Percentiles rank a stretch among this genome's conserved stretches.
These are phyloP conservation scores for Dionaea muscipula DNA, from an alignment of 179 eudicot species.

Conservation along the genomic window DNA sequence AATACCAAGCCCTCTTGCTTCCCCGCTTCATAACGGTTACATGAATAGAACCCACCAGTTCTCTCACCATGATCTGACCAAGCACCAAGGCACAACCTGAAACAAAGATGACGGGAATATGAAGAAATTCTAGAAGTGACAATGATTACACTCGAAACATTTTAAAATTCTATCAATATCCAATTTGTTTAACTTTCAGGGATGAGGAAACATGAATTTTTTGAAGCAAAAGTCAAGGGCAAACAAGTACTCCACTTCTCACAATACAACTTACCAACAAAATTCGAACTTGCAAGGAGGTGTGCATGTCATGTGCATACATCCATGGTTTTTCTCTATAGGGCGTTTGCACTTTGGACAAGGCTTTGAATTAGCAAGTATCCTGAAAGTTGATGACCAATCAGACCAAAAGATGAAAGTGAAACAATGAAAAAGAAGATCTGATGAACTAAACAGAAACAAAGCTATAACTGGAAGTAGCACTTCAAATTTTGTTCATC, in stretches of 20 bases:
- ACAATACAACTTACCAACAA: conserved; percentile 36
- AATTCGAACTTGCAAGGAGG: conserved; percentile 58
- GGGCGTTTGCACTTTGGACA: conserved; percentile 84
- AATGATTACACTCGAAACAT: no score
- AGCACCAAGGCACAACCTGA: conserved; percentile 65
- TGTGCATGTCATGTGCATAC: conserved; percentile 70
- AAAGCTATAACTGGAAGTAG: not conserved
- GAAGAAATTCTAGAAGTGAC: not conserved
- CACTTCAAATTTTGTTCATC: no score
- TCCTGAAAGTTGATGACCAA: conserved; percentile 26
- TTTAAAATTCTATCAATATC: no score
- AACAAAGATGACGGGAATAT: conserved; percentile 9
- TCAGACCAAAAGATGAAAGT: not conserved
- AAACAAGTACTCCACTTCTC: not conserved
- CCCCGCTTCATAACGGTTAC: conserved; percentile 65
- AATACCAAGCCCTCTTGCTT: conserved; percentile 63
- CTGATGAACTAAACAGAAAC: not conserved
- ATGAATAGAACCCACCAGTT: conserved; percentile 78
- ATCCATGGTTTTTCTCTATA: conserved; percentile 70
- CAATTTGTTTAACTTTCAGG: not conserved
- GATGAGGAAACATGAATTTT: not conserved
- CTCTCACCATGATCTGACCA: conserved; percentile 78
- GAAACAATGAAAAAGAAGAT: not conserved
- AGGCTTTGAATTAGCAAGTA: conserved; percentile 62
- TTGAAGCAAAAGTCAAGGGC: not conserved